A percentile compares a stretch with the other conserved stretches of the same genome.
Conservation (phyloP, 495 filamentous ascomycete genomes). For the Hypoxylon lenormandii region DNA sequence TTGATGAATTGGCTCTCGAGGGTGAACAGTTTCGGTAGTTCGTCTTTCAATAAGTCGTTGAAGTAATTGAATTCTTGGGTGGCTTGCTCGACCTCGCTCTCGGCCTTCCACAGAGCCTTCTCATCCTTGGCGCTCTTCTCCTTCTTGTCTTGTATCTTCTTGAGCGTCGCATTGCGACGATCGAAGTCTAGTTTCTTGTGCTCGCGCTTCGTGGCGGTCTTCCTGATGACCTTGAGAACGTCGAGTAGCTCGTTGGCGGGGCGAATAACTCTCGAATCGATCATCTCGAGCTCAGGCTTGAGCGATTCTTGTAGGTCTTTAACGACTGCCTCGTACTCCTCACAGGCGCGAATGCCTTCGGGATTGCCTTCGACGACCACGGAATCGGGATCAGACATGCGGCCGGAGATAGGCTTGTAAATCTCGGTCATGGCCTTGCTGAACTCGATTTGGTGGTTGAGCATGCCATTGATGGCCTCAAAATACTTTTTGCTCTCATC, state of each 20-base stretch:
- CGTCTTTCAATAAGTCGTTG: slow-evolving; percentile 95
- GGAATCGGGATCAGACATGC: slow-evolving; percentile 90
- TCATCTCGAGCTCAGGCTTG: slow-evolving; percentile 95
- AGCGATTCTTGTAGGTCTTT: slow-evolving; percentile 89
- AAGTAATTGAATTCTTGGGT: slow-evolving; percentile 97
- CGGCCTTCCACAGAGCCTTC: slow-evolving; percentile 94
- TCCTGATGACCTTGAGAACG: slow-evolving; percentile 93
- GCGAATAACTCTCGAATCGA: slow-evolving; percentile 87
- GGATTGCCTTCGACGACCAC: slow-evolving; percentile 83
- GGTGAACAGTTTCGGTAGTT: slow-evolving; percentile 89
- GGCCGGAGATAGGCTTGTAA: slow-evolving; percentile 97
- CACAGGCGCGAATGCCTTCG: slow-evolving; percentile 94
- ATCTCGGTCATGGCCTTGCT: slow-evolving; percentile 93
- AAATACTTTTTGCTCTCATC: slow-evolving; percentile 96
- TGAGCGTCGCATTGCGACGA: slow-evolving; percentile 79
- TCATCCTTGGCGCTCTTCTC: slow-evolving; percentile 96
- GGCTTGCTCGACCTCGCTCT: slow-evolving; percentile 88
- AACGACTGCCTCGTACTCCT: slow-evolving; percentile 94
- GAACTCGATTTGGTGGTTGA: slow-evolving; percentile 97
- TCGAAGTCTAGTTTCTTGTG: slow-evolving; percentile 99
- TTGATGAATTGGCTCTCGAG: slow-evolving; percentile 98
- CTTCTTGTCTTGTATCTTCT: slow-evolving; percentile 98
- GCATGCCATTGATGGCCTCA: slow-evolving; percentile 97
- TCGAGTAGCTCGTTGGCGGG: slow-evolving; percentile 95
- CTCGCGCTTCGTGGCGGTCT: slow-evolving; percentile 87